phyloP scores from a whole-genome alignment of 148 eudicot genomes.

The Camellia granthamiana region DNA sequence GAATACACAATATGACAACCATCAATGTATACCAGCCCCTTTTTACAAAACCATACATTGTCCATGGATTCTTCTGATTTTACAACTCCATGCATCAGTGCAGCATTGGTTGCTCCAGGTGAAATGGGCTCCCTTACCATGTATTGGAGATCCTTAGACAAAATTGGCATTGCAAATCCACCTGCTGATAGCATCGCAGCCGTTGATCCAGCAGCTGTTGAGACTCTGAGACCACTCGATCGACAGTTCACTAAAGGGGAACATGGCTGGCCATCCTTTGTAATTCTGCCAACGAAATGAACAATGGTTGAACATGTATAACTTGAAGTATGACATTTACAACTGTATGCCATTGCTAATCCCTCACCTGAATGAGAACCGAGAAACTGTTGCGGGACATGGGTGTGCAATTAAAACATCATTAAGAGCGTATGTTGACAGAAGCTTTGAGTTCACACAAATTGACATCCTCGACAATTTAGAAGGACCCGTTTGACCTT shows the following conservation, averaged over 20 bases:
- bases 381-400: conserved; percentile 87
- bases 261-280: conserved; percentile 32
- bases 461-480: conserved; percentile 75
- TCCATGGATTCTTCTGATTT: conserved; percentile 54
- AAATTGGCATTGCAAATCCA: conserved; percentile 75
- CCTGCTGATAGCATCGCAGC: conserved; percentile 96
- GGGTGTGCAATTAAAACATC: conserved; percentile 81
- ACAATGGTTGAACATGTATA: neutral
- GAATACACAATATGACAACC: conserved; percentile 63
- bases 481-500: conserved; percentile 43
- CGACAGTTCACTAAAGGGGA: conserved; percentile 49
- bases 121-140: conserved; percentile 84
- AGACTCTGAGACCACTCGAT: conserved; percentile 89
- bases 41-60: conserved; percentile 54
- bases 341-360: neutral
- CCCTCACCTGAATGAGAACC: conserved; percentile 75
- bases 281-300: conserved; percentile 39
- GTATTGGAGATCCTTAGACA: conserved; percentile 85
- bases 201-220: conserved; percentile 91
- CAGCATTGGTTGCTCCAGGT: conserved; percentile 30
- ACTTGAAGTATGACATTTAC: neutral
- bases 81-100: conserved; percentile 62
- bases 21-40: conserved; percentile 67
- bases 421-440: conserved; percentile 66
- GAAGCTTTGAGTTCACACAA: conserved; percentile 48